Evolutionary conservation across 257 asterid species (phyloP), one percentile per base, ranked within the genome.

Genomic region (Gardenia jasminoides): DNA sequence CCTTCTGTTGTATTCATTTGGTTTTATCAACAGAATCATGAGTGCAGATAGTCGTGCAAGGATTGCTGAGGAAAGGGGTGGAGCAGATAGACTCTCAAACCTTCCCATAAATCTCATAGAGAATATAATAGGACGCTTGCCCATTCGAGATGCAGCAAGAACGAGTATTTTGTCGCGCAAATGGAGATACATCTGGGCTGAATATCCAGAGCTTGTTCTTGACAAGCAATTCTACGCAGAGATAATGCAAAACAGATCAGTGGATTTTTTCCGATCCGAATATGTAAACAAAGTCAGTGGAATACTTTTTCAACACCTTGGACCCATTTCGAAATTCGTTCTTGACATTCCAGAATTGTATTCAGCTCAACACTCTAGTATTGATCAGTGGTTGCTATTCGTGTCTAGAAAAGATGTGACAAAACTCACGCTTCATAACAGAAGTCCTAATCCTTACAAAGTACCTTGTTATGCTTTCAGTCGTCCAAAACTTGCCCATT

Each of bases 111-210:
- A 44, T 67, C 22, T 81, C 22, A n/a, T 78, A 13, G 82, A 81
- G 41, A 36, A 36, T 52, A 0, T 22, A 31, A 75, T 84, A 59
- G 19, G 33, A 82, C 41, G 6, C 41, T 2, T 36, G 41, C 41
- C 41, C 41, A 36, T 36, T 36, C 41, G 41, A 36, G 41, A 84
- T 75, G 88, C 87, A 24, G 87, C 79, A 31, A 79, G 83, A 26
- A 81, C 79, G 10, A 54, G 83, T 31, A 22, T 78, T 10, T 71
- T 81, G 74, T 79, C 87, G 22, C 75, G 67, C 15, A 70, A 71
- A 16, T 81, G 87, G 85, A 84, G 85, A 65, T 24, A 78, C 66
- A 15, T 41, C 6, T 84, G 87, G 85, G 16, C 36, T 3, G 71
- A 0, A 22, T 33, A 44, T 77, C 71, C 84, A 8, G 6, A 48